Base-by-base conservation (phyloP, 139 green algal species). In the Choricystis sp. region DNA sequence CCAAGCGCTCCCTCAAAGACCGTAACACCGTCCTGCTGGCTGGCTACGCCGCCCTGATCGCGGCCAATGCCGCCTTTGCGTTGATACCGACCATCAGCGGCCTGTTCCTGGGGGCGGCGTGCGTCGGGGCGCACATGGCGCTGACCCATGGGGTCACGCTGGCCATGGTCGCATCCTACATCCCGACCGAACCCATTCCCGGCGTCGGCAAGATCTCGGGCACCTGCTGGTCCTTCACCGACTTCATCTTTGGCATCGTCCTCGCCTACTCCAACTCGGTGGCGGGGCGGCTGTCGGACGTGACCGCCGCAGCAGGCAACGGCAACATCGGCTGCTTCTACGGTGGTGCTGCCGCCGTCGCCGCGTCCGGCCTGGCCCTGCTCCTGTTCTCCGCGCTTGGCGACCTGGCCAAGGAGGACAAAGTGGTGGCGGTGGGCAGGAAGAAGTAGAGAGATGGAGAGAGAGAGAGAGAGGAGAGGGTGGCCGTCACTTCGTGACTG, bases 101-200 rank as follows among this genome's bases (percentile, higher is more conserved):
- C 66, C 89, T 91, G 84, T 76, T 85, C 3, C 48, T 76, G 48
- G 86, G 84, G 1, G 67, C 76, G 4, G 29, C 68, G 16, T 71
- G 81, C 26, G 72, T 94, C 31, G 86, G 85, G 0, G 52, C 86
- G 14, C 85, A 94, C 79, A 91, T 94, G 83, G 81, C 85, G 5
- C 68, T 86, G 66, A 94, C 86, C 0, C 86, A 94, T 67, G 80
- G 77, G 56, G 82, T 92, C 56, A 85, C 76, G 9, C 69, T 86
- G 49, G 77, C 65, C 59, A 86, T 89, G 82, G 61, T 89, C 52
- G 65, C 77, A 19, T 72, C 72, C 31, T 73, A 87, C 73, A 89
- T 89, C 72, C 84, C 86, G 21, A 66, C 65, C 24, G 63, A 59
- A 2, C 28, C 66, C 26, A 57, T 85, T 1, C 70, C 76, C 0